These are phyloP conservation scores for Penicillium sp. DNA, from an alignment of 2,329 filamentous ascomycete genomes.

Conservation along the genomic window DNA sequence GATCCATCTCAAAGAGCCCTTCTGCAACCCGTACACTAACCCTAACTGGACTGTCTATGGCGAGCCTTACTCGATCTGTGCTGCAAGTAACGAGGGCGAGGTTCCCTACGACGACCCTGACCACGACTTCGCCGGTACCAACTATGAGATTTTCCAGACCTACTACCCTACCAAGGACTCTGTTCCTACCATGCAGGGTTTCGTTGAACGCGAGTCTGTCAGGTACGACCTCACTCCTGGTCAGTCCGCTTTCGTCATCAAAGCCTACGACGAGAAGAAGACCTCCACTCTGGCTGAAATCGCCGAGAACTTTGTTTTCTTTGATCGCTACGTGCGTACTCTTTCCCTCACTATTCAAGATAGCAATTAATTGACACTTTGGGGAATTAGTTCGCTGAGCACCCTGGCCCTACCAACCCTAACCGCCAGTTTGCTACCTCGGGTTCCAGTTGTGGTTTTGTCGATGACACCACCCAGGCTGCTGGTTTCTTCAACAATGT, in stretches of 20 bases:
- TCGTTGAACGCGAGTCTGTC: conserved; percentile 41
- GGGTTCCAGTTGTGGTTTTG: conserved; percentile 35
- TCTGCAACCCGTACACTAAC: conserved; percentile 42
- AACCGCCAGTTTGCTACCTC: conserved; percentile 43
- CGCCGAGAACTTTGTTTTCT: conserved; percentile 40
- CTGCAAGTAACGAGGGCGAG: conserved; percentile 35
- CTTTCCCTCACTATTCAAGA: no score
- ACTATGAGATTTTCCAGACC: conserved; percentile 40
- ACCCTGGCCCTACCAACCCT: conserved; percentile 42
- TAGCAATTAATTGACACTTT: no score
- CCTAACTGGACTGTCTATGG: conserved; percentile 40
- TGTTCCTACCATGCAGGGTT: conserved; percentile 39
- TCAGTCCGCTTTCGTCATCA: conserved; percentile 38
- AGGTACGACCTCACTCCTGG: conserved; percentile 36
- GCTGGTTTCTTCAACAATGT: conserved; percentile 35
- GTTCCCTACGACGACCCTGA: conserved; percentile 38
- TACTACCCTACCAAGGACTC: conserved; percentile 38
- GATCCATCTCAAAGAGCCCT: conserved; percentile 28
- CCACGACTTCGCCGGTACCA: conserved; percentile 33
- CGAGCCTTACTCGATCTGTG: conserved; percentile 38
- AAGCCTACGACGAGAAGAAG: conserved; percentile 38
- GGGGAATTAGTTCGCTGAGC: conserved; percentile 32
- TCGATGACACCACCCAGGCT: conserved; percentile 33
- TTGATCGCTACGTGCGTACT: conserved; percentile 36
- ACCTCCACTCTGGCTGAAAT: conserved; percentile 35